A percentile compares a stretch with the other conserved stretches of the same genome.
Conservation (phyloP, 208 protist species). For the Crithidia thermophila region DNA sequence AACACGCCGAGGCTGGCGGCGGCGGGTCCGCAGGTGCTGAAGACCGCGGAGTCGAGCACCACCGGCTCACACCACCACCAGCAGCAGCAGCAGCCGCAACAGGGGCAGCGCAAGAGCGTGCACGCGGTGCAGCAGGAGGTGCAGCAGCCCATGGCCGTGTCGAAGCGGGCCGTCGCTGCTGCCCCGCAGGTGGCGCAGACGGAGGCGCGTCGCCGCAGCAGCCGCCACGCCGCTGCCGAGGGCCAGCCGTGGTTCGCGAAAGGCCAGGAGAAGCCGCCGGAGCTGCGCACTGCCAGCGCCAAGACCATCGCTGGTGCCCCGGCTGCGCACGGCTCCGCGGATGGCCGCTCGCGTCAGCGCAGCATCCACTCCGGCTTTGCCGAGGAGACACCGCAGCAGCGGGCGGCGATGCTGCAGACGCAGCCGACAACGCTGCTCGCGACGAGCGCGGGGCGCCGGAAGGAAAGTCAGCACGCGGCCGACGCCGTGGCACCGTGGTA, state of each 20-base stretch:
- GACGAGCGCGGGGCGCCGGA: neutral
- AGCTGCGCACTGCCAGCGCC: neutral
- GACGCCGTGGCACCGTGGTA: neutral
- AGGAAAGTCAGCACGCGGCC: neutral
- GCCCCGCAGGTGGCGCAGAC: neutral
- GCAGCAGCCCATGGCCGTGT: neutral
- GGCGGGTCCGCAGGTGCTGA: neutral
- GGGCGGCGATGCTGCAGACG: neutral
- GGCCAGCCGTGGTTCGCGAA: neutral
- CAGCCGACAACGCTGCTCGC: neutral
- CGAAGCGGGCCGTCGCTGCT: neutral
- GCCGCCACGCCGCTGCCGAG: neutral
- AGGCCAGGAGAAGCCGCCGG: neutral
- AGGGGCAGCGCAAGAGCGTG: neutral
- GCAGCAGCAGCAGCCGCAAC: neutral
- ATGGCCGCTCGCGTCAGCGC: neutral
- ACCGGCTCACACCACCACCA: neutral
- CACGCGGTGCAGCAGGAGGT: neutral
- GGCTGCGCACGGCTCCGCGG: neutral
- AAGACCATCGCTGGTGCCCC: conserved; percentile 1
- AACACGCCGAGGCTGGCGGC: neutral
- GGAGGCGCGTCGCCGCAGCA: neutral
- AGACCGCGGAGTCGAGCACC: neutral
- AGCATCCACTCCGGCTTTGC: neutral
- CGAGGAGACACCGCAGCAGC: conserved; percentile 1